Evolutionary conservation across 2,329 filamentous ascomycete species (phyloP).

Genomic region (Alternaria triticimaculans): DNA sequence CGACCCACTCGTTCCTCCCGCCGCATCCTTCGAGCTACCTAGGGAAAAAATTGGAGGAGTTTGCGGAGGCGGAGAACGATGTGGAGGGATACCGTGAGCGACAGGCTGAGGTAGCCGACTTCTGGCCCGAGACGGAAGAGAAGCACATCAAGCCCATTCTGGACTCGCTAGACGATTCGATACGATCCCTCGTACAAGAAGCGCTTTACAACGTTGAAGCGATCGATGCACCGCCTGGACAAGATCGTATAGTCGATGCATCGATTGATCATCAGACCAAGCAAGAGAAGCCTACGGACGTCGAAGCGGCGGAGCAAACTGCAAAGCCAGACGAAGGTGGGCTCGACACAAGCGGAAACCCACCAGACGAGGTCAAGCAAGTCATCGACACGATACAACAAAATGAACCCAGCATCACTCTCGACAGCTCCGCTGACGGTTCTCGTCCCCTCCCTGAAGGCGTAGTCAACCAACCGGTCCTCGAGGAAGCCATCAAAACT

Average conservation of each 20-base stretch:
- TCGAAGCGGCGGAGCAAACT: conserved; percentile 16
- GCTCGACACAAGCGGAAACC: conserved; percentile 6
- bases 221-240: conserved; percentile 29
- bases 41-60: conserved; percentile 80
- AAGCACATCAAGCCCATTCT: conserved; percentile 76
- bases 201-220: conserved; percentile 59
- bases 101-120: conserved; percentile 78
- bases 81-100: conserved; percentile 71
- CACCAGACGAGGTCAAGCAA: conserved; percentile 29
- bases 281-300: conserved; percentile 9
- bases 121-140: conserved; percentile 84
- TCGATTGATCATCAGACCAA: conserved; percentile 26
- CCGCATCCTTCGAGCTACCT: conserved; percentile 89
- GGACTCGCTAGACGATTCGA: conserved; percentile 66
- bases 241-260: conserved; percentile 46
- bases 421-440: conserved; percentile 41
- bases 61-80: conserved; percentile 75
- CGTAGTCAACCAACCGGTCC: conserved; percentile 38
- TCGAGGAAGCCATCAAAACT: conserved; percentile 54
- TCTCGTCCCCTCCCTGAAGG: conserved; percentile 33
- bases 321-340: conserved; percentile 15
- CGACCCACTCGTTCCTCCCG: conserved; percentile 88
- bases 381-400: conserved; percentile 34
- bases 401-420: conserved; percentile 30
- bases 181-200: conserved; percentile 67